Conservation (phyloP, 768 basidiomycete species). For the Leccinum imitatum region DNA sequence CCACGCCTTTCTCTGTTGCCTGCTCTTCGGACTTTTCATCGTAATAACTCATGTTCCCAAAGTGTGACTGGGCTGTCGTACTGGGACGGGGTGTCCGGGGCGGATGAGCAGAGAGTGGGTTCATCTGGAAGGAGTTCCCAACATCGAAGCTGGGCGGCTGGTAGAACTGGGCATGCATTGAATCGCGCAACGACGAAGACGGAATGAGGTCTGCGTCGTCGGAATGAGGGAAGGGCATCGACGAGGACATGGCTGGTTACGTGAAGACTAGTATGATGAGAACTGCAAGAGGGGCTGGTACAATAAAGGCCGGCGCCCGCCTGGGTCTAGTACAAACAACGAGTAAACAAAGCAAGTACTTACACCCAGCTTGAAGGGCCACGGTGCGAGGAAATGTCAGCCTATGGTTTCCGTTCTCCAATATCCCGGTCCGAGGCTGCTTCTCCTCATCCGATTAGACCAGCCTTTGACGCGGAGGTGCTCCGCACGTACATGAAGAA, state of each 20-base stretch:
- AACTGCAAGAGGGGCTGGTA: neutral
- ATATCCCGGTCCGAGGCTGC: conserved; percentile 60
- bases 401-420: conserved; percentile 55
- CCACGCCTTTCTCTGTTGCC: conserved; percentile 17
- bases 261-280: neutral
- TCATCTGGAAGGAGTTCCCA: conserved; percentile 71
- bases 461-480: conserved; percentile 67
- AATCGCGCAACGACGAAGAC: conserved; percentile 38
- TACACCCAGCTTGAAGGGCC: neutral
- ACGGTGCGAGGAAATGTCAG: conserved; percentile 22
- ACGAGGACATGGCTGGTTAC: conserved; percentile 50
- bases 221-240: conserved; percentile 59
- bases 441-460: conserved; percentile 45
- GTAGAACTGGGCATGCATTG: conserved; percentile 51
- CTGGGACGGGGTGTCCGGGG: conserved; percentile 65
- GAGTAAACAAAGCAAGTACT: conserved; percentile 25
- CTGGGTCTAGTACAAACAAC: conserved; percentile 21
- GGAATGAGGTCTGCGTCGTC: conserved; percentile 38
- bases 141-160: conserved; percentile 55
- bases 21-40: conserved; percentile 43
- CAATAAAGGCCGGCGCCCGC: neutral
- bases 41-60: conserved; percentile 34
- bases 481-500: conserved; percentile 82
- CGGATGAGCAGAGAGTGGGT: conserved; percentile 76
- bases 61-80: conserved; percentile 26